These are phyloP conservation scores for Kazachstania psychrophila DNA, from an alignment of 805 yeast genomes.

Conservation along the genomic window DNA sequence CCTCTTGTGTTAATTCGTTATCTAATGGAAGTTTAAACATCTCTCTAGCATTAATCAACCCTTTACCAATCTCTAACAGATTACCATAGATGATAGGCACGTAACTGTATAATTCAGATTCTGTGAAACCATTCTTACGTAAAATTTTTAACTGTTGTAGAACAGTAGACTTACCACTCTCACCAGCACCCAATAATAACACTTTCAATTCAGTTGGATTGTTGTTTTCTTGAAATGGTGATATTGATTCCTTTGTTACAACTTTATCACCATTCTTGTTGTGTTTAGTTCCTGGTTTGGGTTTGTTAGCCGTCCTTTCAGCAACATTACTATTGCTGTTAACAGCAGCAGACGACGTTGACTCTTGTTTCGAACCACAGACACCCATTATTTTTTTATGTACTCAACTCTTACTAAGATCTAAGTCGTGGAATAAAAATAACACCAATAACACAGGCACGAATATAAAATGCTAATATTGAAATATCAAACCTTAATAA, in stretches of 20 bases:
- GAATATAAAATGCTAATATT: too few species aligned
- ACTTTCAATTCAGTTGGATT: constrained; percentile 39
- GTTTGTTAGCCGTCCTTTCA: background rate
- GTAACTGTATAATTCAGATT: constrained; percentile 61
- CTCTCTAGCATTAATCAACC: constrained; percentile 55
- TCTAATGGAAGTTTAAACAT: constrained; percentile 35
- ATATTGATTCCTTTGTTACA: background rate
- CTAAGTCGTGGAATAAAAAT: too few species aligned
- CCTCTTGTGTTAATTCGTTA: constrained; percentile 8
- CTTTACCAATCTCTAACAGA: constrained; percentile 65
- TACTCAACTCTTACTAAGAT: too few species aligned
- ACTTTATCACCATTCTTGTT: background rate
- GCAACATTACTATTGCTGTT: background rate
- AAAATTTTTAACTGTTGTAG: constrained; percentile 34
- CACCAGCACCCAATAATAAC: constrained; percentile 75
- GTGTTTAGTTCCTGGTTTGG: too few species aligned
- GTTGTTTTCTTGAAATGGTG: background rate
- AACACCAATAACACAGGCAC: too few species aligned
- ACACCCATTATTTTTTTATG: constrained; percentile 7
- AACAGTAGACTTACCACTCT: constrained; percentile 31
- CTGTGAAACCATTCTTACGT: constrained; percentile 29
- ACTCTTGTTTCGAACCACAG: constrained; percentile 8
- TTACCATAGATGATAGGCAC: constrained; percentile 74
- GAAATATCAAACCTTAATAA: too few species aligned
- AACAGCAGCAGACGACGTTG: background rate